These are phyloP conservation scores for Cyclotella cryptica DNA, from an alignment of 108 stramenopile genomes.

Conservation along the genomic window DNA sequence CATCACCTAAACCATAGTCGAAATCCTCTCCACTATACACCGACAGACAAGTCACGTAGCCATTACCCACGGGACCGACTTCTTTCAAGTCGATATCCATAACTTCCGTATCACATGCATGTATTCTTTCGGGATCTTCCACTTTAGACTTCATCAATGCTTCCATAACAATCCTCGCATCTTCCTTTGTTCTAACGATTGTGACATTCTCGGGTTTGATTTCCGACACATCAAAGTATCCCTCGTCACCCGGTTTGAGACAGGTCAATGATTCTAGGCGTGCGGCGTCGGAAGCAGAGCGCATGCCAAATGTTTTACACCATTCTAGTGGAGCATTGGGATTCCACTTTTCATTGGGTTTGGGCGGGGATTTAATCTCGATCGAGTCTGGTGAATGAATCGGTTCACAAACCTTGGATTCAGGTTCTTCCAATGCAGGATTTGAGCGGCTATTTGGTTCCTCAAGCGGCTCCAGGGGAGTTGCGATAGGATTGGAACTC, in stretches of 20 bases:
- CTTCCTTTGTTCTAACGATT: slow-evolving; percentile 74
- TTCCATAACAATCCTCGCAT: slow-evolving; percentile 72
- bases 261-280: slow-evolving; percentile 46
- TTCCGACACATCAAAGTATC: slow-evolving; percentile 65
- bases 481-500: background rate
- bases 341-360: slow-evolving; percentile 70
- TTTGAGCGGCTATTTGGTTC: background rate
- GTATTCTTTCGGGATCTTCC: slow-evolving; percentile 54
- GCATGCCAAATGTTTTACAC: slow-evolving; percentile 72
- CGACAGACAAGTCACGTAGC: slow-evolving; percentile 94
- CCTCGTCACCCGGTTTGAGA: slow-evolving; percentile 73
- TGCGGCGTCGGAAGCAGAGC: slow-evolving; percentile 52
- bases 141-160: slow-evolving; percentile 46
- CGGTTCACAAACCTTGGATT: background rate
- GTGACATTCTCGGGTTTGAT: slow-evolving; percentile 49
- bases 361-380: slow-evolving; percentile 25
- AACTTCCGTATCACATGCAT: slow-evolving; percentile 99
- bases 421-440: background rate
- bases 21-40: slow-evolving; percentile 91
- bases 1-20: slow-evolving; percentile 89
- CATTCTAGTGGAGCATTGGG: slow-evolving; percentile 65
- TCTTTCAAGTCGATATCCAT: slow-evolving; percentile 91
- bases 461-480: background rate
- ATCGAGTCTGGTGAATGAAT: background rate
- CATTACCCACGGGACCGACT: slow-evolving; percentile 95